These are phyloP conservation scores for Cerrena zonata DNA, from an alignment of 1,284 basidiomycete genomes.

Conservation along the genomic window DNA sequence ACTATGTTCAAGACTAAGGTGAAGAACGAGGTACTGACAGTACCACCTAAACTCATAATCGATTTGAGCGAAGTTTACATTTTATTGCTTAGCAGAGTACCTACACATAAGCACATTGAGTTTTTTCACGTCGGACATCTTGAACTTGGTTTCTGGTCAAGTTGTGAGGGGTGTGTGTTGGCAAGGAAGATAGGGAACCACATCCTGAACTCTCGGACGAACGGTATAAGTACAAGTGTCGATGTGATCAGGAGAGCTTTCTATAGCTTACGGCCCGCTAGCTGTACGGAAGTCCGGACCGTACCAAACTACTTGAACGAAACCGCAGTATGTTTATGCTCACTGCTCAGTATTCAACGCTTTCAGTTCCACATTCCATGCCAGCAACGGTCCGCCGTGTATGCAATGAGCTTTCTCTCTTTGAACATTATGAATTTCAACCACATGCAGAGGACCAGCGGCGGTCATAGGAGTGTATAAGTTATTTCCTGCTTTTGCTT, in stretches of 20 bases:
- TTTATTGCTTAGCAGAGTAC: constrained; percentile 2
- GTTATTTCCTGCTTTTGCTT: too few species aligned
- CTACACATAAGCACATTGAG: constrained; percentile 73
- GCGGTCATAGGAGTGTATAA: too few species aligned
- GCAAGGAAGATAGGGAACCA: not conserved
- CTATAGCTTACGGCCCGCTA: not conserved
- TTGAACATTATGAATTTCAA: too few species aligned
- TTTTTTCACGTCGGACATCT: constrained; percentile 40
- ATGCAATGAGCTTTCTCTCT: too few species aligned
- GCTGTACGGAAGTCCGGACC: too few species aligned
- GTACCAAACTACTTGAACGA: too few species aligned
- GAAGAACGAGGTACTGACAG: constrained; percentile 42
- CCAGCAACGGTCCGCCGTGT: too few species aligned
- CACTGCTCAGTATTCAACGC: too few species aligned
- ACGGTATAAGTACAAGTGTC: constrained; percentile 1
- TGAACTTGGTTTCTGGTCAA: constrained; percentile 1
- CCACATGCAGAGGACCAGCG: too few species aligned
- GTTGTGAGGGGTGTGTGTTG: not conserved
- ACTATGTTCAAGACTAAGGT: constrained; percentile 18
- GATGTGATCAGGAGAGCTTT: constrained; percentile 1
- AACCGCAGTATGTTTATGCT: too few species aligned
- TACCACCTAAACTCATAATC: constrained; percentile 46
- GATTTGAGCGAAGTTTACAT: not conserved
- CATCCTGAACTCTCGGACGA: not conserved
- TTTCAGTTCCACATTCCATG: too few species aligned